Conservation (phyloP, 2,329 filamentous ascomycete species). For the Hypoxylon sp. region DNA sequence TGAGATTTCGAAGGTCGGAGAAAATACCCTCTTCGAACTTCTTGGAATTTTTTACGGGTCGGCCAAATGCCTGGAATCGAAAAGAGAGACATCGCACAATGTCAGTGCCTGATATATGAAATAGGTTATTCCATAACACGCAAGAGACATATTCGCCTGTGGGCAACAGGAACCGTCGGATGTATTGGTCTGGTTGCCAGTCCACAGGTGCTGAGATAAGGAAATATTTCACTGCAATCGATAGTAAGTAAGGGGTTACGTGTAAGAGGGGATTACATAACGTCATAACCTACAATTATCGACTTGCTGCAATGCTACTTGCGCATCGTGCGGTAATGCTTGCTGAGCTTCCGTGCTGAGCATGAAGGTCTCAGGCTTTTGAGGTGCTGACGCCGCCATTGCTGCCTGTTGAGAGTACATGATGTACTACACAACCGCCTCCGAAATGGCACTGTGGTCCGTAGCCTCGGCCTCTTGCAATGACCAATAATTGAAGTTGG, state of each 20-base stretch:
- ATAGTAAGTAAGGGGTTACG: conserved; percentile 43
- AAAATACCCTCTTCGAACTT: conserved; percentile 99
- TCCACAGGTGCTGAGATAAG: conserved; percentile 98
- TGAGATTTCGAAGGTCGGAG: conserved; percentile 96
- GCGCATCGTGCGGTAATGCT: conserved; percentile 93
- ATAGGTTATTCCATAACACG: conserved; percentile 98
- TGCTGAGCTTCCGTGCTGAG: conserved; percentile 97
- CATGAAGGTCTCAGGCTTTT: conserved; percentile 99
- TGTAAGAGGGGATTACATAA: conserved; percentile 8
- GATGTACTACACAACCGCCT: conserved; percentile 51
- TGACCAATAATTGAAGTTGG: conserved; percentile 17
- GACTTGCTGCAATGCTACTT: conserved; percentile 97
- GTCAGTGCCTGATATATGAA: conserved; percentile 98
- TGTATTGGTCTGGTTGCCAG: conserved; percentile 97
- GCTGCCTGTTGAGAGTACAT: conserved; percentile 89
- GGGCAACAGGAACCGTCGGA: conserved; percentile 92
- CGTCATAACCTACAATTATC: conserved; percentile 83
- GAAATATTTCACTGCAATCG: conserved; percentile 91
- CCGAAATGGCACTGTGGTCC: conserved; percentile 34
- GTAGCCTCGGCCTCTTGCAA: conserved; percentile 21
- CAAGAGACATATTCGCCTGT: conserved; percentile 99
- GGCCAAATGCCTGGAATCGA: conserved; percentile 97
- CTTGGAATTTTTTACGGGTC: conserved; percentile 99
- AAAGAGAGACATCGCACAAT: conserved; percentile 99
- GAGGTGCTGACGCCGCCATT: conserved; percentile 83